Evolutionary conservation across 2,329 filamentous ascomycete species (phyloP).

Genomic region (Diplocarpon rosae): DNA sequence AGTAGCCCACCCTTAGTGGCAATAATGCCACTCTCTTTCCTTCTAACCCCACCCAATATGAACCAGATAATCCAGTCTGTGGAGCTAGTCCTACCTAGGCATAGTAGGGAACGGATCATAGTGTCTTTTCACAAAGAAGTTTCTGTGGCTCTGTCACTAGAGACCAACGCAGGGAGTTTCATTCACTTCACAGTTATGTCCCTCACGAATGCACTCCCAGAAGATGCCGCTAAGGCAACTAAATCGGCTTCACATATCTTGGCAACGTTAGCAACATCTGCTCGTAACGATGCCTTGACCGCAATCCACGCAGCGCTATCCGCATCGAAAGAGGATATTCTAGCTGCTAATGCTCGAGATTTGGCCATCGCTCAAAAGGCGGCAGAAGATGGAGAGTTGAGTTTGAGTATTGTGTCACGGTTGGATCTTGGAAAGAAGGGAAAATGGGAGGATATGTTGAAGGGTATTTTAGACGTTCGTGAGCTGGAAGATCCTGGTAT

Average conservation of each 20-base stretch:
- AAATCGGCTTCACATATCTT: conserved; percentile 74
- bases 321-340: conserved; percentile 59
- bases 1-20: conserved; percentile 2
- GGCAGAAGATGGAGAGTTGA: conserved; percentile 64
- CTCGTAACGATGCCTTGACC: conserved; percentile 76
- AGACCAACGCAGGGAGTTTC: too few species aligned
- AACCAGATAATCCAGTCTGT: too few species aligned
- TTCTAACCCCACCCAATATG: conserved; percentile 7
- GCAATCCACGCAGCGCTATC: conserved; percentile 70
- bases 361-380: conserved; percentile 63
- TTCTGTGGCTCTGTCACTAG: too few species aligned
- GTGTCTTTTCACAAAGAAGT: too few species aligned
- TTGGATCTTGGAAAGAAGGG: conserved; percentile 77
- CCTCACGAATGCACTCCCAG: conserved; percentile 72
- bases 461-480: conserved; percentile 83
- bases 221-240: conserved; percentile 66
- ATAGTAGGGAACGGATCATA: too few species aligned
- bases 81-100: too few species aligned
- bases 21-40: neutral
- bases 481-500: conserved; percentile 74
- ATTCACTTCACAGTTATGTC: conserved; percentile 50
- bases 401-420: conserved; percentile 73
- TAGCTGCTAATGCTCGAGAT: conserved; percentile 79
- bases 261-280: conserved; percentile 62
- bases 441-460: conserved; percentile 96